Evolutionary conservation across 2,329 filamentous ascomycete genomes (phyloP).

Genomic region (Scleromitrula shiraiana): DNA sequence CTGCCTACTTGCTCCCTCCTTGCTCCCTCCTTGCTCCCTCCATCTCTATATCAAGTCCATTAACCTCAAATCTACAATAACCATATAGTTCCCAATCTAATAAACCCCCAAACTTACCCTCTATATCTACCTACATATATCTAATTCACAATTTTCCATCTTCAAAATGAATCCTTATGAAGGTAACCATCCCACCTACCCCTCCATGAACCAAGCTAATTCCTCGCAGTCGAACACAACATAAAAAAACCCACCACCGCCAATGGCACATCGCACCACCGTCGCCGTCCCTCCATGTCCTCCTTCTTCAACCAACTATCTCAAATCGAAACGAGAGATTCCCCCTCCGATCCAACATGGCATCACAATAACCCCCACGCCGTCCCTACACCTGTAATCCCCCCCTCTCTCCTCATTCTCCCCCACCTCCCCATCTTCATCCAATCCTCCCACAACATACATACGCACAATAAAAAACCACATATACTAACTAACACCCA

Average conservation of each 20-base stretch:
- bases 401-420: background rate
- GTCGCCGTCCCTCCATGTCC: conserved; percentile 53
- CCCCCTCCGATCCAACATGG: conserved; percentile 10
- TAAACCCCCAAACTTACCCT: background rate
- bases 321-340: conserved; percentile 30
- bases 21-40: no score
- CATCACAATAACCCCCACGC: conserved; percentile 45
- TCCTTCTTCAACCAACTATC: conserved; percentile 51
- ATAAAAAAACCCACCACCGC: conserved; percentile 38
- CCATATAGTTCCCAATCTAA: background rate
- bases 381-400: conserved; percentile 42
- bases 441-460: background rate
- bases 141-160: background rate
- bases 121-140: background rate
- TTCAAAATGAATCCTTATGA: conserved; percentile 43
- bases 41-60: no score
- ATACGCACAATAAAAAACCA: background rate
- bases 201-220: conserved; percentile 9
- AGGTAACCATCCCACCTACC: conserved; percentile 31
- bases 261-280: no score
- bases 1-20: no score
- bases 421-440: background rate
- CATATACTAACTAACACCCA: background rate
- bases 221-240: conserved; percentile 52
- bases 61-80: no score